A percentile compares a stretch with the other conserved stretches of the same genome.
These are phyloP conservation scores for Microbotryomycetes sp. DNA, from an alignment of 1,284 basidiomycete species.

Conservation along the genomic window DNA sequence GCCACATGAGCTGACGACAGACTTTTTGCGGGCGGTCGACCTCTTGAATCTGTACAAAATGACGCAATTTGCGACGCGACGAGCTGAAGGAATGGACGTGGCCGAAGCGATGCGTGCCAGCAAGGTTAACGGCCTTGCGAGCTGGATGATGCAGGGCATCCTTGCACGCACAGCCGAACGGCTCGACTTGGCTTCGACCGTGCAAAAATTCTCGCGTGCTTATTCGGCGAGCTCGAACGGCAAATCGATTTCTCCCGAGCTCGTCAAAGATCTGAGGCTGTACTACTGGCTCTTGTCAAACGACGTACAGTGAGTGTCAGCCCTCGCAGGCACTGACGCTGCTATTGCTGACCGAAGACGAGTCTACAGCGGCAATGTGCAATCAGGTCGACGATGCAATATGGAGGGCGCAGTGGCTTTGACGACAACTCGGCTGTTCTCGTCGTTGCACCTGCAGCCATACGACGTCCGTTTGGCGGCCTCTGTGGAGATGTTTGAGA, in stretches of 20 bases:
- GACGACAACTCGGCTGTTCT: constrained; percentile 28
- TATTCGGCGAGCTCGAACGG: constrained; percentile 22
- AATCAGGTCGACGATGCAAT: constrained; percentile 27
- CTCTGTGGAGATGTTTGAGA: constrained; percentile 32
- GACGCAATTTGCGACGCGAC: constrained; percentile 19
- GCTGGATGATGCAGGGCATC: constrained; percentile 30
- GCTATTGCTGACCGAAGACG: background rate
- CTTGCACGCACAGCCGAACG: constrained; percentile 22
- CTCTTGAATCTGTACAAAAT: constrained; percentile 31
- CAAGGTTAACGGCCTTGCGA: constrained; percentile 30
- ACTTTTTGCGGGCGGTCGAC: constrained; percentile 30
- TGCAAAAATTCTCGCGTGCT: constrained; percentile 24
- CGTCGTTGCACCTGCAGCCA: constrained; percentile 25
- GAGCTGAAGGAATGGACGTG: constrained; percentile 24
- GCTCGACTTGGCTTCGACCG: constrained; percentile 11
- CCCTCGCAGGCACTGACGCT: background rate
- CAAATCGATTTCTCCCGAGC: constrained; percentile 10
- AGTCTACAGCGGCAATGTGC: constrained; percentile 26
- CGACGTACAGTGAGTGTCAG: constrained; percentile 20
- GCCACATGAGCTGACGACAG: constrained; percentile 30
- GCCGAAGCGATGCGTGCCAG: constrained; percentile 25
- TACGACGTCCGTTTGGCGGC: constrained; percentile 30
- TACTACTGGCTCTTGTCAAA: constrained; percentile 30
- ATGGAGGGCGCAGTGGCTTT: constrained; percentile 27
- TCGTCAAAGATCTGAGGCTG: constrained; percentile 23